A percentile compares a stretch with the other conserved stretches of the same genome.
Conservation (phyloP, 495 filamentous ascomycete genomes). For the Aspergillus indologenus region DNA sequence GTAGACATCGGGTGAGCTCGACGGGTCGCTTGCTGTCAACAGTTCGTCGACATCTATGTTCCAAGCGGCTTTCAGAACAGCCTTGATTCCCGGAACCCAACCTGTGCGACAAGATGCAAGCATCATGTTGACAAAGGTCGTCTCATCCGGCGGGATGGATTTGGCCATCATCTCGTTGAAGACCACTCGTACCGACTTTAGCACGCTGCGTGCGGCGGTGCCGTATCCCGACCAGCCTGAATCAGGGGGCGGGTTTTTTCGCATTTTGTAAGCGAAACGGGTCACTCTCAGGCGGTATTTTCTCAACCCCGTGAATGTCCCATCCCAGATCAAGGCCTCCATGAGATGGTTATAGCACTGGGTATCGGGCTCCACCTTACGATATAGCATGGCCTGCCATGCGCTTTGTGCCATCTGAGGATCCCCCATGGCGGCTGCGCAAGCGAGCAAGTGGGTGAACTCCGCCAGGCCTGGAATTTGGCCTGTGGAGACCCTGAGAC, state of each 20-base stretch:
- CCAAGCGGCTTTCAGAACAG: slow-evolving; percentile 55
- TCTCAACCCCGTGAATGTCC: slow-evolving; percentile 30
- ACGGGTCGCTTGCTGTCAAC: slow-evolving; percentile 20
- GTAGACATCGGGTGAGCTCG: slow-evolving; percentile 25
- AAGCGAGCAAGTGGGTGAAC: slow-evolving; percentile 55
- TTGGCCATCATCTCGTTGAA: slow-evolving; percentile 50
- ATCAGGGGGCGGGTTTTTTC: slow-evolving; percentile 20
- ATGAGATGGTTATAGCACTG: slow-evolving; percentile 59
- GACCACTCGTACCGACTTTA: slow-evolving; percentile 31
- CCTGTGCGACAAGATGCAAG: slow-evolving; percentile 56
- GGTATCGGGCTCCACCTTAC: slow-evolving; percentile 41
- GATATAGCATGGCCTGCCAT: slow-evolving; percentile 49
- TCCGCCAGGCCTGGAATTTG: slow-evolving; percentile 41
- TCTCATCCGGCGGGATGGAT: slow-evolving; percentile 48
- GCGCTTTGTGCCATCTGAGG: slow-evolving; percentile 40
- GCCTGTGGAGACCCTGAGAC: slow-evolving; percentile 30
- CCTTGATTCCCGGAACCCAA: slow-evolving; percentile 41
- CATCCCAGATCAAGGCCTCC: slow-evolving; percentile 45
- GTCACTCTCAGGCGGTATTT: slow-evolving; percentile 42
- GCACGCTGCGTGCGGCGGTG: slow-evolving; percentile 33
- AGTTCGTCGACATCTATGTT: slow-evolving; percentile 52
- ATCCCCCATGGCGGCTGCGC: slow-evolving; percentile 50
- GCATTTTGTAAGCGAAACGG: slow-evolving; percentile 30
- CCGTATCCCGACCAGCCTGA: slow-evolving; percentile 33
- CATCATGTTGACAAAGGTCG: slow-evolving; percentile 56